Percentiles rank a stretch among this genome's conserved stretches.
phyloP scores from a whole-genome alignment of 768 basidiomycete genomes.

The Dioszegia aurantiaca region DNA sequence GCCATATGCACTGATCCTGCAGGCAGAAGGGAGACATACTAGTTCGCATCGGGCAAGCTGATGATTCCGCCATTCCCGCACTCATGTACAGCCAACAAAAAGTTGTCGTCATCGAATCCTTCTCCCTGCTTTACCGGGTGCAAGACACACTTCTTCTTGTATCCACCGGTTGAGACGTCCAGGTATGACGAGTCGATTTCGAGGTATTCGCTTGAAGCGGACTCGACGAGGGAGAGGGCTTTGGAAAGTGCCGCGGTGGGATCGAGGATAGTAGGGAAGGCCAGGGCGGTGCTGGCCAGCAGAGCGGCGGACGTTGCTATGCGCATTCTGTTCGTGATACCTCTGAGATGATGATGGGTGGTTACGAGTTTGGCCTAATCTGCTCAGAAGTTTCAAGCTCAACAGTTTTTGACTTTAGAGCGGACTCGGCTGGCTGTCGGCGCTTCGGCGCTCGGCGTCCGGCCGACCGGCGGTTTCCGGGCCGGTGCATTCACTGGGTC shows the following conservation, averaged over 20 bases:
- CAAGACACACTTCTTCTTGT: conserved; percentile 21
- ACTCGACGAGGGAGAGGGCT: conserved; percentile 2
- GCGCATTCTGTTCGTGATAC: not conserved
- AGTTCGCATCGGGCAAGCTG: conserved; percentile 49
- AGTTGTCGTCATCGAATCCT: conserved; percentile 41
- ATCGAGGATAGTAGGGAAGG: conserved; percentile 12
- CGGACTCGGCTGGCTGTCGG: not conserved
- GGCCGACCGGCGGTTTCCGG: conserved; percentile 5
- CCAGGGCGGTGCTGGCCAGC: conserved; percentile 8
- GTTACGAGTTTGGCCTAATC: not conserved
- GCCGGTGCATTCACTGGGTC: not conserved
- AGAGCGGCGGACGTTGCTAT: not conserved
- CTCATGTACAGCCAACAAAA: conserved; percentile 29
- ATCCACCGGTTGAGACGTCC: conserved; percentile 10
- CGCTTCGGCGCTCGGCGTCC: not conserved
- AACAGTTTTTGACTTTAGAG: not conserved
- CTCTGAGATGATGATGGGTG: not conserved
- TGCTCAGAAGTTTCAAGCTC: not conserved
- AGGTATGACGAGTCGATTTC: conserved; percentile 14
- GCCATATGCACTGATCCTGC: not conserved
- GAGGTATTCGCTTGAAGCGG: conserved; percentile 8
- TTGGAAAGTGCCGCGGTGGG: not conserved
- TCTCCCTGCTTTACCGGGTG: conserved; percentile 23
- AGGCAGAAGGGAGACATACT: conserved; percentile 47
- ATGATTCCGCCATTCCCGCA: conserved; percentile 44